Percentiles rank a stretch among this genome's conserved stretches.
Evolutionary conservation across 805 yeast genomes (phyloP).

Genomic region (Deakozyma indianensis): DNA sequence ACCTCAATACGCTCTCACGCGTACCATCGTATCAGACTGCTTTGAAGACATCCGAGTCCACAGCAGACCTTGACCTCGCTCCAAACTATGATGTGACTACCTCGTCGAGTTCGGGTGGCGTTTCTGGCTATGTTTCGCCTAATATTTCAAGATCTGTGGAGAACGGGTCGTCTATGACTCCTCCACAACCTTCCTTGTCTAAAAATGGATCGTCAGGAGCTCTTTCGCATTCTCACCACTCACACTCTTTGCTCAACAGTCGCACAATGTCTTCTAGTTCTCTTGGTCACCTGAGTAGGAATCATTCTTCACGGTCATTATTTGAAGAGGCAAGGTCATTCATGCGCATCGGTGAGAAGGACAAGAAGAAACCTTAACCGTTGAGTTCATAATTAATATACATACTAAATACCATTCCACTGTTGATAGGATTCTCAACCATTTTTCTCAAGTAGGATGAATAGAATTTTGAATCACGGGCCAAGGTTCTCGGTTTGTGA

Average conservation of each 20-base stretch:
- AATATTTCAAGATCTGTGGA: neutral
- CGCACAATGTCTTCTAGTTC: neutral
- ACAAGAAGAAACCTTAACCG: neutral
- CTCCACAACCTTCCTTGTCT: neutral
- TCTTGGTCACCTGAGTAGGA: neutral
- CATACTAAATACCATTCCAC: too few relatives aligned
- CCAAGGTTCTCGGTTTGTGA: too few relatives aligned
- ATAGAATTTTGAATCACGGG: too few relatives aligned
- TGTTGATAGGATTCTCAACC: too few relatives aligned
- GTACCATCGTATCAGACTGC: conserved; percentile 86
- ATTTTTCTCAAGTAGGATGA: too few relatives aligned
- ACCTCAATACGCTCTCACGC: conserved; percentile 41
- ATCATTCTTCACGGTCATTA: conserved; percentile 3
- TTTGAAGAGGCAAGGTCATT: too few relatives aligned
- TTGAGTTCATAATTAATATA: too few relatives aligned
- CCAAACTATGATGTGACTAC: neutral
- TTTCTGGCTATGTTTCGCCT: neutral
- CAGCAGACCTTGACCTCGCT: neutral
- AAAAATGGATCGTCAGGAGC: neutral
- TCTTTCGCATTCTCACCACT: neutral
- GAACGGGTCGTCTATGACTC: neutral
- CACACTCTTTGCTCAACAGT: neutral
- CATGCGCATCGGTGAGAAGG: neutral
- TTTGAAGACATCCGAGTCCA: conserved; percentile 24
- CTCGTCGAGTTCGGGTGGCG: neutral